Percentiles rank a stretch among this genome's conserved stretches.
phyloP scores from a whole-genome alignment of 768 basidiomycete genomes.

The Neoboletus brunneissimus region DNA sequence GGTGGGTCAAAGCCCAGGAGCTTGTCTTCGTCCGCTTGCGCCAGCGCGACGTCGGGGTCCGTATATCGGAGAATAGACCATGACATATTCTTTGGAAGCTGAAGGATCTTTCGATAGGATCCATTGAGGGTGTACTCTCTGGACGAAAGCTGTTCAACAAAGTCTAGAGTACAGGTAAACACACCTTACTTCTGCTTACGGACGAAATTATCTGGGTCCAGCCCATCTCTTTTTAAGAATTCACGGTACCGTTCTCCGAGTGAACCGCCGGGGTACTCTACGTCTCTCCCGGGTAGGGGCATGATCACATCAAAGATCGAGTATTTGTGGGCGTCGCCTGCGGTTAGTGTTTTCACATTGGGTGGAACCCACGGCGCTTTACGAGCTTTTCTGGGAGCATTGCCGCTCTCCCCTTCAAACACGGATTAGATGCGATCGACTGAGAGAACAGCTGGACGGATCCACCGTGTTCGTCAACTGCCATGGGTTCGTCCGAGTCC shows the following conservation, averaged over 20 bases:
- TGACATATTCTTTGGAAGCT: constrained; percentile 75
- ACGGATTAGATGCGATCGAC: constrained; percentile 5
- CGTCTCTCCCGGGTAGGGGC: constrained; percentile 95
- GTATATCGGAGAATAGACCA: constrained; percentile 88
- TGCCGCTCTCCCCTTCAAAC: constrained; percentile 20
- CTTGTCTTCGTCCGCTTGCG: constrained; percentile 94
- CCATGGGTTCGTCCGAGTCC: constrained; percentile 31
- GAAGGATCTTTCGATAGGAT: constrained; percentile 90
- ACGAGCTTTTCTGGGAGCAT: constrained; percentile 20
- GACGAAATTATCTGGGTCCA: constrained; percentile 87
- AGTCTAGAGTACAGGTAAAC: not conserved
- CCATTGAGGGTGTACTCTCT: constrained; percentile 93
- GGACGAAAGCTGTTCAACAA: constrained; percentile 7
- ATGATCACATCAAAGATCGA: constrained; percentile 94
- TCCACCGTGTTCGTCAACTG: constrained; percentile 34
- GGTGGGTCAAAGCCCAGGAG: constrained; percentile 80
- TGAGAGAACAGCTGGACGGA: constrained; percentile 9
- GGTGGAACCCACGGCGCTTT: constrained; percentile 57
- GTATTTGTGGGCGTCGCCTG: constrained; percentile 75
- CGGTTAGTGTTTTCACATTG: constrained; percentile 73
- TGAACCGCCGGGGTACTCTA: constrained; percentile 84
- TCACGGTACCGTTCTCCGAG: constrained; percentile 86
- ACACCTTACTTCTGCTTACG: constrained; percentile 79
- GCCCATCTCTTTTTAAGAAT: constrained; percentile 79
- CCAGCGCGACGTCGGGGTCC: constrained; percentile 87